These are phyloP conservation scores for Amanita fuliginea DNA, from an alignment of 768 basidiomycete species.

Conservation along the genomic window DNA sequence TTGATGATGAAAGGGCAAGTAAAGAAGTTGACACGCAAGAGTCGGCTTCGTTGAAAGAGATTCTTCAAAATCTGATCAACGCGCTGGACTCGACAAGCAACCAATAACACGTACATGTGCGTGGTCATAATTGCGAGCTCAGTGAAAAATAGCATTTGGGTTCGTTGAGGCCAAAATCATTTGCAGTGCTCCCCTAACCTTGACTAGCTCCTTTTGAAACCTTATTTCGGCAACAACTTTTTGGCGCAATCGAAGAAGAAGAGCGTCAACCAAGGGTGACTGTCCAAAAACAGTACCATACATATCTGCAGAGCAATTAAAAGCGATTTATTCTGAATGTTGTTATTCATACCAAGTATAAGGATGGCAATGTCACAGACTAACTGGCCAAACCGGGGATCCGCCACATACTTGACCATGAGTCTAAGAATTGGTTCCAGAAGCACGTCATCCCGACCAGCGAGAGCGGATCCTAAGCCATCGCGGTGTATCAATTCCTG, in stretches of 20 bases:
- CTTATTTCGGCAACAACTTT: conserved; percentile 79
- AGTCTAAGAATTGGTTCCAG: conserved; percentile 87
- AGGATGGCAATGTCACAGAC: conserved; percentile 72
- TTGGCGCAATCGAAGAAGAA: conserved; percentile 71
- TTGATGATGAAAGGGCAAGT: conserved; percentile 39
- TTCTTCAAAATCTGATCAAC: conserved; percentile 54
- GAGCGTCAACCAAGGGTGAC: conserved; percentile 82
- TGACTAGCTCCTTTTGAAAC: conserved; percentile 80
- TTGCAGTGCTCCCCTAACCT: conserved; percentile 77
- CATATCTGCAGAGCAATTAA: conserved; percentile 51
- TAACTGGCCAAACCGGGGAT: conserved; percentile 88
- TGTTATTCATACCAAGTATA: conserved; percentile 65
- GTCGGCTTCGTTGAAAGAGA: conserved; percentile 49
- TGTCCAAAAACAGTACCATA: conserved; percentile 89
- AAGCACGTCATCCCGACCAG: conserved; percentile 87
- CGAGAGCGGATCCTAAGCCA: conserved; percentile 74
- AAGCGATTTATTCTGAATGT: not conserved
- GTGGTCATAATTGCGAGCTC: not conserved
- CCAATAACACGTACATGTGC: conserved; percentile 5
- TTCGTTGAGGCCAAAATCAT: conserved; percentile 70
- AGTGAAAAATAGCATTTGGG: conserved; percentile 9
- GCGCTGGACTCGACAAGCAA: conserved; percentile 24
- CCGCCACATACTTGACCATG: conserved; percentile 73
- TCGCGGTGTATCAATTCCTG: conserved; percentile 91
- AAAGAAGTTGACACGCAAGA: conserved; percentile 20